A percentile compares a stretch with the other conserved stretches of the same genome.
These are phyloP conservation scores for Mycosphaerella arachidis DNA, from an alignment of 2,329 filamentous ascomycete genomes.

Conservation along the genomic window DNA sequence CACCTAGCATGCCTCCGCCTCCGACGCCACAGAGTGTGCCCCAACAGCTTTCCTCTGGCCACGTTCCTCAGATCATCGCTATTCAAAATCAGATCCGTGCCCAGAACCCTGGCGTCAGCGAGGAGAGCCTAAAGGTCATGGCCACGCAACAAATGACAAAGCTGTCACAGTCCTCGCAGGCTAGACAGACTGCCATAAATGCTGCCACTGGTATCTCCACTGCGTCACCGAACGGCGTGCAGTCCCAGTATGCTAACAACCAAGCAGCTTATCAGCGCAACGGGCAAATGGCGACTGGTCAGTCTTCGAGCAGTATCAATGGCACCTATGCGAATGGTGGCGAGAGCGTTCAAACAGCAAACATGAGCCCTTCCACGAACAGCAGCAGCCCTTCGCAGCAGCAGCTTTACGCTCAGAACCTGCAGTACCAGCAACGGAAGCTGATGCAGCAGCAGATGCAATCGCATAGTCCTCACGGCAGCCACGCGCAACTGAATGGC, in stretches of 20 bases:
- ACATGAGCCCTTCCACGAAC: slow-evolving; percentile 12
- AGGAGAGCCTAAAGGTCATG: slow-evolving; percentile 51
- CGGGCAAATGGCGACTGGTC: slow-evolving; percentile 17
- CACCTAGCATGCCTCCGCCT: slow-evolving; percentile 36
- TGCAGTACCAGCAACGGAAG: slow-evolving; percentile 27
- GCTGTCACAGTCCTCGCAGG: slow-evolving; percentile 32
- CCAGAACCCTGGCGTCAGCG: slow-evolving; percentile 48
- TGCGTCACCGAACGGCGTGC: slow-evolving; percentile 8
- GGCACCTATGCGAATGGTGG: slow-evolving; percentile 8
- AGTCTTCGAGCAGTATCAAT: slow-evolving; percentile 3
- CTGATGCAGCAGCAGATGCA: slow-evolving; percentile 28
- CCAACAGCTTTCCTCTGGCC: slow-evolving; percentile 49
- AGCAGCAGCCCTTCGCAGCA: slow-evolving; percentile 14
- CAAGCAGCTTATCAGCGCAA: slow-evolving; percentile 26
- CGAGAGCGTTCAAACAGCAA: slow-evolving; percentile 14
- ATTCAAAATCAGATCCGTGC: slow-evolving; percentile 51
- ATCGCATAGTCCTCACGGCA: slow-evolving; percentile 24
- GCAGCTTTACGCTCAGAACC: slow-evolving; percentile 29
- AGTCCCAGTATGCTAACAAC: slow-evolving; percentile 24
- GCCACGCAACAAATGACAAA: slow-evolving; percentile 49
- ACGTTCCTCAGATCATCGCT: slow-evolving; percentile 52
- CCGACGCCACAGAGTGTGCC: slow-evolving; percentile 32
- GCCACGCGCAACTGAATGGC: slow-evolving; percentile 23
- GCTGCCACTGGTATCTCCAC: slow-evolving; percentile 33
- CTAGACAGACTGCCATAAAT: slow-evolving; percentile 36